These are phyloP conservation scores for Dictyostelium brefeldianum DNA, from an alignment of 78 protist species.

Conservation along the genomic window DNA sequence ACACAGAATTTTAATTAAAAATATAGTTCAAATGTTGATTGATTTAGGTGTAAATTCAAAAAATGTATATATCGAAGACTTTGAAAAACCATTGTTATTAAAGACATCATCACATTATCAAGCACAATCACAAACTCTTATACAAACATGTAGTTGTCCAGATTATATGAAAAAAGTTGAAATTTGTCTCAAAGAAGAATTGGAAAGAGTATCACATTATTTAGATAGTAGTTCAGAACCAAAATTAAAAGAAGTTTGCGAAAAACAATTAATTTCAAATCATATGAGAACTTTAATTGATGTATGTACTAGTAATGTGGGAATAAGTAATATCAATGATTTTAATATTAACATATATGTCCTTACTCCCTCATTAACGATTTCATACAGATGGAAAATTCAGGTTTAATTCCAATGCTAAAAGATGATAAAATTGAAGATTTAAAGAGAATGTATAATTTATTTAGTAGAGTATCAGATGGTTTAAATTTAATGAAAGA, in stretches of 20 bases:
- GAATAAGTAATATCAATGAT: not conserved
- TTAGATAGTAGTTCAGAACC: constrained; percentile 78
- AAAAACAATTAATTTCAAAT: constrained; percentile 86
- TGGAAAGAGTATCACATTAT: constrained; percentile 84
- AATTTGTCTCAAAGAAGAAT: constrained; percentile 87
- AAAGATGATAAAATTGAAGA: constrained; percentile 83
- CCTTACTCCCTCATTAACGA: not conserved
- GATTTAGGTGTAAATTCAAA: constrained; percentile 87
- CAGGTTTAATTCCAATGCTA: constrained; percentile 75
- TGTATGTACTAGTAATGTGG: no score
- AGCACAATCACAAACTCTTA: constrained; percentile 75
- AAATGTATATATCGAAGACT: constrained; percentile 88
- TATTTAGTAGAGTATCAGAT: constrained; percentile 80
- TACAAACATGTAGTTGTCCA: constrained; percentile 84
- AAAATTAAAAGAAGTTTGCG: constrained; percentile 83
- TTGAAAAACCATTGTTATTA: constrained; percentile 88
- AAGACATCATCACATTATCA: constrained; percentile 85
- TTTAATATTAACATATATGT: not conserved
- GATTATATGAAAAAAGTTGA: constrained; percentile 92
- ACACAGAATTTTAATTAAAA: constrained; percentile 63
- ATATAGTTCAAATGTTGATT: constrained; percentile 87
- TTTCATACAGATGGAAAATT: constrained; percentile 79
- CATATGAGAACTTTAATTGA: constrained; percentile 83
- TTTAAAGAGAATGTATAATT: constrained; percentile 87
- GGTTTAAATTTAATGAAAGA: constrained; percentile 68